phyloP scores from a whole-genome alignment of 2,329 filamentous ascomycete genomes.

The Cladophialophora exuberans region DNA sequence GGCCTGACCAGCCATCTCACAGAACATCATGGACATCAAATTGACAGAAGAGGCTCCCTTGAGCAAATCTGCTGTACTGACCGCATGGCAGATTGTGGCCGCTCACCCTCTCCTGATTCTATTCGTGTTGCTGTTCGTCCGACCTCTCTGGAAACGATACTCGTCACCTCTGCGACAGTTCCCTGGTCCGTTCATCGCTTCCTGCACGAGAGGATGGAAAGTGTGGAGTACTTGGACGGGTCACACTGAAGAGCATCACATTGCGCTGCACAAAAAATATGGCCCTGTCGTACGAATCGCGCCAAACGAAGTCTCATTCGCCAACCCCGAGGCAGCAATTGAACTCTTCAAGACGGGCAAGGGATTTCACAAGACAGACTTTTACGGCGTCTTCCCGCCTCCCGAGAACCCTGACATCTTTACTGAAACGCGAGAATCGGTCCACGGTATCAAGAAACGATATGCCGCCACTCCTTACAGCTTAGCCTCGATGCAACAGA shows the following conservation, averaged over 20 bases:
- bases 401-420: conserved; percentile 63
- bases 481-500: conserved; percentile 36
- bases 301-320: conserved; percentile 53
- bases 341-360: conserved; percentile 54
- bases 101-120: conserved; percentile 27
- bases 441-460: conserved; percentile 62
- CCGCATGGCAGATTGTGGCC: conserved; percentile 15
- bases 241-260: conserved; percentile 43
- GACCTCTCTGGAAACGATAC: conserved; percentile 51
- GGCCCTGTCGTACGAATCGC: conserved; percentile 55
- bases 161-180: conserved; percentile 45
- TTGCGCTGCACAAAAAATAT: conserved; percentile 45
- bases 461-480: conserved; percentile 37
- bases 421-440: conserved; percentile 58
- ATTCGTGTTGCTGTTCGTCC: conserved; percentile 34
- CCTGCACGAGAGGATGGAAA: conserved; percentile 47
- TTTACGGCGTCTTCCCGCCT: conserved; percentile 60
- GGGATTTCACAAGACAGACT: conserved; percentile 57
- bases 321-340: conserved; percentile 52
- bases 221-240: conserved; percentile 44
- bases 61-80: conserved; percentile 25
- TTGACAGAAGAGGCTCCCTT: conserved; percentile 20
- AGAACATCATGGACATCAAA: conserved; percentile 17
- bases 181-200: conserved; percentile 47
- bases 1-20: background rate